Evolutionary conservation across 371 early-diverging fungal species (phyloP), one percentile per base, ranked within the genome.

Genomic region (Syncephalastrum racemosum): DNA sequence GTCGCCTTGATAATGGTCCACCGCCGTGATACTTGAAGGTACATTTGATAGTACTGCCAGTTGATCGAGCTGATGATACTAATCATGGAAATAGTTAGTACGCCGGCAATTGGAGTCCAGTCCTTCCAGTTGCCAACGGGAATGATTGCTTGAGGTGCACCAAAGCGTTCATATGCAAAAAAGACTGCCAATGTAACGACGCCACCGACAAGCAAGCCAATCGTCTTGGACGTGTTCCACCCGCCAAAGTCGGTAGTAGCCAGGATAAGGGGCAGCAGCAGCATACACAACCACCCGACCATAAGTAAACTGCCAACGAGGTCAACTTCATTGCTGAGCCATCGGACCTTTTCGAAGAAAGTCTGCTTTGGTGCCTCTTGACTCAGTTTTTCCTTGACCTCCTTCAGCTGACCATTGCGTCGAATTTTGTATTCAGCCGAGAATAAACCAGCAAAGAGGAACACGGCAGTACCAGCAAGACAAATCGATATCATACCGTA

Each of bases 191-290:
- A 55, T 18, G 52, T 22, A 16, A 70, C 53, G 2, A 67, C 54
- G 22, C 77, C 75, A 43, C 47, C 57, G 24, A 58, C 53, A 42
- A 79, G 59, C 48, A 63, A 63, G 41, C 67, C 73, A 22, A 76
- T 60, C 0, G 63, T 62, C 4, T 42, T 54, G 27, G 53, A 36
- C 44, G 64, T 68, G 13, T 46, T 48, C 79, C 79, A 79, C 42
- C 76, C 76, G 15, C 68, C 72, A 46, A 67, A 67, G 43, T 53
- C 67, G 24, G 67, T 60, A 10, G 22, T 60, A 14, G 72, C 79
- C 36, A 79, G 54, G 10, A 76, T 66, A 27, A 79, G 46, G 0
- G 79, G 79, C 23, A 79, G 49, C n/a, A 79, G 40, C 4, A 74
- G 64, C 53, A 76, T 46, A 22, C 59, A 64, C 49, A 79, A 60